phyloP scores from a whole-genome alignment of 306 rosid genomes.

The Vigna reflexopilosa region DNA sequence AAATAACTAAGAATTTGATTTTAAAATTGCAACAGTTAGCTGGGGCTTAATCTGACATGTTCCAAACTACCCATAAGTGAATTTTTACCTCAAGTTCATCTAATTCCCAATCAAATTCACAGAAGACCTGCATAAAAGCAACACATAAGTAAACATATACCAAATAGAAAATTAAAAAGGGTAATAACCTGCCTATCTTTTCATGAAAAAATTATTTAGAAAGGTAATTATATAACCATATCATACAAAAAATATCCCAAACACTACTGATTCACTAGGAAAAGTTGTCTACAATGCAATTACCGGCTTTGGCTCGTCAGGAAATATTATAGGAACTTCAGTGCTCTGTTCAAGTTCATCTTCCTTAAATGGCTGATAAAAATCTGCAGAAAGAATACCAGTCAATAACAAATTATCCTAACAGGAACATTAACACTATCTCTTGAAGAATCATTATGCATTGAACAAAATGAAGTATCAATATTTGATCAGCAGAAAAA shows the following conservation, averaged over 20 bases:
- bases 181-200: constrained; percentile 6
- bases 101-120: constrained; percentile 92
- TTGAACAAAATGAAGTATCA: constrained; percentile 22
- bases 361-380: constrained; percentile 86
- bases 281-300: constrained; percentile 16
- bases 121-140: constrained; percentile 62
- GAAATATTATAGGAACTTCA: constrained; percentile 79
- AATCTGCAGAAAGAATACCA: constrained; percentile 59
- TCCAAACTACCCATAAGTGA: constrained; percentile 27
- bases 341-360: constrained; percentile 89
- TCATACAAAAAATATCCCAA: constrained; percentile 13
- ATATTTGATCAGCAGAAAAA: constrained; percentile 6
- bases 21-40: constrained; percentile 20
- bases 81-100: constrained; percentile 80
- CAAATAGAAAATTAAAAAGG: constrained; percentile 7
- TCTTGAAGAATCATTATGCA: constrained; percentile 9
- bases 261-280: constrained; percentile 7
- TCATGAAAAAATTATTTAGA: neutral
- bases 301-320: constrained; percentile 82
- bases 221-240: neutral
- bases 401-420: constrained; percentile 17
- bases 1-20: neutral
- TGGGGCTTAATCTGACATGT: constrained; percentile 16
- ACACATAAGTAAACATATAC: constrained; percentile 32
- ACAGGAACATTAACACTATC: constrained; percentile 19